phyloP scores from a whole-genome alignment of 129 eudicot species.

The Lactuca saligna region DNA sequence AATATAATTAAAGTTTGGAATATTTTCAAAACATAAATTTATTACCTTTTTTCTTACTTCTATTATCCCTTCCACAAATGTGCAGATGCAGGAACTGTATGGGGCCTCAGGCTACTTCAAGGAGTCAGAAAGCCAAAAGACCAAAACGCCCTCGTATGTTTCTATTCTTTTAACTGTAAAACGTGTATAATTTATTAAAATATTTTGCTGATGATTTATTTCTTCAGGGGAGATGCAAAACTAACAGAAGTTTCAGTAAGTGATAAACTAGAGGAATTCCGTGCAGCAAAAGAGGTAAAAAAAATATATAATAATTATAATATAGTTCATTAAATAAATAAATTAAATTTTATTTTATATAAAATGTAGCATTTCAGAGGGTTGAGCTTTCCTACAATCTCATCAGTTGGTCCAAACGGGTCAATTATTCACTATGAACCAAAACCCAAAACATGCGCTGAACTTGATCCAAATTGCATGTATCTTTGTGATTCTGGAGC shows the following conservation, averaged over 20 bases:
- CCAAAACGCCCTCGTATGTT: conserved; percentile 48
- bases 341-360: conserved; percentile 6
- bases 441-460: conserved; percentile 79
- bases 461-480: conserved; percentile 84
- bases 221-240: conserved; percentile 51
- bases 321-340: neutral
- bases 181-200: neutral
- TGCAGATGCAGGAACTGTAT: conserved; percentile 88
- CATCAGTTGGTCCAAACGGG: conserved; percentile 97
- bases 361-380: conserved; percentile 83
- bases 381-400: conserved; percentile 94
- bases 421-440: conserved; percentile 91
- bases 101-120: conserved; percentile 95
- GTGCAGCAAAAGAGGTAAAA: conserved; percentile 91
- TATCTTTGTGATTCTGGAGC: conserved; percentile 97
- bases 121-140: conserved; percentile 51
- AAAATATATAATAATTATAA: neutral
- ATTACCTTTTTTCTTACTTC: too few relatives aligned
- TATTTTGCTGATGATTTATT: conserved; percentile 16
- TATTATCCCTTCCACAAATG: conserved; percentile 17
- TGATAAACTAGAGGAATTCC: conserved; percentile 87
- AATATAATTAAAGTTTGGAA: too few relatives aligned
- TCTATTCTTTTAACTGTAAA: neutral
- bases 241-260: conserved; percentile 88
- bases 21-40: too few relatives aligned